These are phyloP conservation scores for Sonneratia caseolaris DNA, from an alignment of 345 rosid genomes.

Conservation along the genomic window DNA sequence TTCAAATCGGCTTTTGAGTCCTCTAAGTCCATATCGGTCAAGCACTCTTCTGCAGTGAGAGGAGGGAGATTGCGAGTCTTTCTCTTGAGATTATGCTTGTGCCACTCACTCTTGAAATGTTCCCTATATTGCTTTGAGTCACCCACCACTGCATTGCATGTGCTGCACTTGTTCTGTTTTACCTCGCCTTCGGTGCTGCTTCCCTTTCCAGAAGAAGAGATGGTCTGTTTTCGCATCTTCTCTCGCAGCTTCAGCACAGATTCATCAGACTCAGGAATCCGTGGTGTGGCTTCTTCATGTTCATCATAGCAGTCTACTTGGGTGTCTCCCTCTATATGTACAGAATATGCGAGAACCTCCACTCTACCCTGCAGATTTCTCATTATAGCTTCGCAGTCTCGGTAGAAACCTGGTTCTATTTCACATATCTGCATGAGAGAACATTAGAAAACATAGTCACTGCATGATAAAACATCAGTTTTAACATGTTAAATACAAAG, in stretches of 20 bases:
- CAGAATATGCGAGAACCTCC: constrained; percentile 83
- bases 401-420: constrained; percentile 67
- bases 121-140: constrained; percentile 77
- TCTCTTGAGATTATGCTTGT: constrained; percentile 85
- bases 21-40: constrained; percentile 53
- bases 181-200: constrained; percentile 29
- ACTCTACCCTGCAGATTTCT: constrained; percentile 79
- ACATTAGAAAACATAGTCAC: background rate
- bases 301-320: constrained; percentile 72
- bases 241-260: constrained; percentile 34
- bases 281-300: constrained; percentile 39
- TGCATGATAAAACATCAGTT: background rate
- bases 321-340: constrained; percentile 83
- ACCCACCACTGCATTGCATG: constrained; percentile 67
- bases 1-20: constrained; percentile 67
- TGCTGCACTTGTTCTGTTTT: constrained; percentile 74
- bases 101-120: constrained; percentile 95
- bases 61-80: constrained; percentile 83
- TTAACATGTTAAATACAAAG: background rate
- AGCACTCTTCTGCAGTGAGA: constrained; percentile 67
- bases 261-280: constrained; percentile 24
- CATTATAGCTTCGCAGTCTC: constrained; percentile 70
- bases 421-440: constrained; percentile 55
- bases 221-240: constrained; percentile 47
- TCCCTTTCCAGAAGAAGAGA: constrained; percentile 30